Base-by-base conservation (phyloP, 331 rosid genomes). In the Quercus tomentella region DNA sequence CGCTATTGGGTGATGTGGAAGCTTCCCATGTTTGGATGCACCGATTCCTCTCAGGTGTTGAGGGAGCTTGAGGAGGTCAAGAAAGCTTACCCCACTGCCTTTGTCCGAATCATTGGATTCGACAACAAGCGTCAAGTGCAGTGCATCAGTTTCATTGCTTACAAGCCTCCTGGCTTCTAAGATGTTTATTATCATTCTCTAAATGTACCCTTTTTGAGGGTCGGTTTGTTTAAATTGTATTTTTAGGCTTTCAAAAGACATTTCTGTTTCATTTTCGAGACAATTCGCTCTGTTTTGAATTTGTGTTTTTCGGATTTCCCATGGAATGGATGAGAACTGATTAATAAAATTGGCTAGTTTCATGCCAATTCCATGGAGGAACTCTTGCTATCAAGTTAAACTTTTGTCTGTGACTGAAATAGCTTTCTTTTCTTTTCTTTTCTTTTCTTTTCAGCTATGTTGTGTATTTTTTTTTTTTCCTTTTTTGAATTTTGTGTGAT, bases 111-210 rank as follows among this genome's bases (percentile, higher is more conserved):
- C 91, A 89, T 91, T 14, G 91, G 91, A 65, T 91, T 91, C 33
- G 96, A 91, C 93, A 91, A 84, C n/a, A 31, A 17, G 49, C 91
- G 96, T 16, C 96, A 90, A 88, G 83, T 77, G 68, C 88, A 84
- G 26, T 84, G 88, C 86, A 87, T 87, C 87, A 87, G 88, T 75
- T 87, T 90, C 92, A 90, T 90, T 52, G 94, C 92, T 75, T 80
- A 84, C 94, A 84, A 35, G 75, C 92, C 94, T 0, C 0, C 72
- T 3, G 5, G 66, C 76, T 17, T 0, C 63, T 22, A 73, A 81
- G 43, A 31, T 0, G 14, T 18, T 0, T 51, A 73, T 28, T 51
- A 23, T 82, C 75, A 73, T 43, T 51, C 35, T 82, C 75, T 71
- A 7, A 26, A 33, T 18, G 49, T 7, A 18, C 62, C 75, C n/a